Conservation (phyloP, 2,329 filamentous ascomycete species). For the Xylaria digitata region DNA sequence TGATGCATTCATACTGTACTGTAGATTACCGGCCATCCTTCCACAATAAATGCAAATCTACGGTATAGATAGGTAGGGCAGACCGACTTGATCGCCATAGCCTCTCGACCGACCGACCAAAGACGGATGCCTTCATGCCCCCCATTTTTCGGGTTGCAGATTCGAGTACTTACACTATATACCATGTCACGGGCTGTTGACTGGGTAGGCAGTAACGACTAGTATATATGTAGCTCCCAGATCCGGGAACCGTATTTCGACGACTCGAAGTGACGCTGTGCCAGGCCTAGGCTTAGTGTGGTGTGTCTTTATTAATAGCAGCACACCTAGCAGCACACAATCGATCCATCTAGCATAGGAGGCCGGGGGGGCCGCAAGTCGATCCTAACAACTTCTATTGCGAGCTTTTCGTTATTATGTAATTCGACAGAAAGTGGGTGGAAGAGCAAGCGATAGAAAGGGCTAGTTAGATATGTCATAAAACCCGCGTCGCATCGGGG, state of each 20-base stretch:
- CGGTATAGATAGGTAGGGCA: conserved; percentile 2
- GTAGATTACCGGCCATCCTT: neutral
- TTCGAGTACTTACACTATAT: neutral
- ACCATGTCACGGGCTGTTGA: neutral
- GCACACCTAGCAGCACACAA: conserved; percentile 7
- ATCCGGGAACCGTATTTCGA: conserved; percentile 2
- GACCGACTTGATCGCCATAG: conserved; percentile 1
- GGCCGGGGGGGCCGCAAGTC: conserved; percentile 20
- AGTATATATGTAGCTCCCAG: conserved; percentile 1
- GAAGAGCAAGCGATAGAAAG: neutral
- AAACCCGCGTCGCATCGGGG: conserved; percentile 1
- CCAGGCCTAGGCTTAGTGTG: conserved; percentile 1
- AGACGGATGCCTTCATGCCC: neutral
- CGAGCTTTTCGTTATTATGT: neutral
- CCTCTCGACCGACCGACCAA: neutral
- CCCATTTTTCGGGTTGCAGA: neutral
- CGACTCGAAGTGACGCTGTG: conserved; percentile 3
- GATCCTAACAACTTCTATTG: conserved; percentile 2
- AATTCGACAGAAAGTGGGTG: neutral
- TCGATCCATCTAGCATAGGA: neutral
- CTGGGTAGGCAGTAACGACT: neutral
- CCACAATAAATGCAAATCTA: no score
- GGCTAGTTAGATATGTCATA: conserved; percentile 1
- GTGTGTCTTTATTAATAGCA: conserved; percentile 25
- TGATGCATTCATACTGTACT: neutral